A percentile compares a stretch with the other conserved stretches of the same genome.
These are phyloP conservation scores for Vitellaria paradoxa DNA, from an alignment of 179 eudicot genomes.

Conservation along the genomic window DNA sequence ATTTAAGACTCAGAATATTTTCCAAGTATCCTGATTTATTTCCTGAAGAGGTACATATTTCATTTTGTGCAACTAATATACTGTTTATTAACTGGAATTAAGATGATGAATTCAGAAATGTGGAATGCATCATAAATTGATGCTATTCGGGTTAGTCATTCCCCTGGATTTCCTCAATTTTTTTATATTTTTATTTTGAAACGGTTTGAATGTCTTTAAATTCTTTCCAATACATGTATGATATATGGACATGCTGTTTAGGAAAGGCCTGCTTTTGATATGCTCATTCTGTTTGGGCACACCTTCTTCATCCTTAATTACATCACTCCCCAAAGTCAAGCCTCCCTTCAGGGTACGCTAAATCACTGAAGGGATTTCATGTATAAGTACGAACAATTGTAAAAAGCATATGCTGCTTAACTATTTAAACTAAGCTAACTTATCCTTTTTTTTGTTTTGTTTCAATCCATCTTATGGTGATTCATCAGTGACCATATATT, in stretches of 20 bases:
- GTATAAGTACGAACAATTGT: background rate
- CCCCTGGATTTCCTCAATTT: too few species aligned
- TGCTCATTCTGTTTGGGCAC: background rate
- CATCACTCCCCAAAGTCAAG: background rate
- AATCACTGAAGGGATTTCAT: background rate
- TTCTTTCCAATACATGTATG: background rate
- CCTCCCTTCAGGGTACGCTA: background rate
- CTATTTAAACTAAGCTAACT: background rate
- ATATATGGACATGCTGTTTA: background rate
- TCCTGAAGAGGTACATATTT: slow-evolving; percentile 74
- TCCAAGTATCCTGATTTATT: slow-evolving; percentile 87
- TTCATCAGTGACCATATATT: background rate
- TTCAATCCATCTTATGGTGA: background rate
- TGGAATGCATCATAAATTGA: background rate
- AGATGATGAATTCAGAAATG: background rate
- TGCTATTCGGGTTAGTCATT: background rate
- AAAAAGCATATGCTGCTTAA: background rate
- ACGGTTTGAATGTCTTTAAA: background rate
- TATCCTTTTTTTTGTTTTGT: background rate
- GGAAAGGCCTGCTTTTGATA: too few species aligned
- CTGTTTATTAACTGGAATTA: background rate
- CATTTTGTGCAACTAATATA: background rate
- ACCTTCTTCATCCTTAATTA: background rate
- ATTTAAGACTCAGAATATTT: slow-evolving; percentile 76
- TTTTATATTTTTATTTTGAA: background rate